These are phyloP conservation scores for Kodamaea sp. DNA, from an alignment of 1,139 yeast genomes.

Conservation along the genomic window DNA sequence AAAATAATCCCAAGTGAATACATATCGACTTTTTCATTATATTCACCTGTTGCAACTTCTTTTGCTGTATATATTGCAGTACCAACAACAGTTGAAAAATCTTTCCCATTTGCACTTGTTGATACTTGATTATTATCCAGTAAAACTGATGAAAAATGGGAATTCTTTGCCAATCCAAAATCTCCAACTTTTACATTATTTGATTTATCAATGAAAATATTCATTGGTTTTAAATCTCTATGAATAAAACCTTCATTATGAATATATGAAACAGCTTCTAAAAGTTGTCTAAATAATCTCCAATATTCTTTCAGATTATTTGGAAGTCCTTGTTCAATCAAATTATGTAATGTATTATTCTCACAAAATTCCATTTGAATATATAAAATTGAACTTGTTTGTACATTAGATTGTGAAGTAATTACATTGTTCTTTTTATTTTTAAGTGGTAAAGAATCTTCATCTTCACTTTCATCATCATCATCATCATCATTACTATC, in stretches of 20 bases:
- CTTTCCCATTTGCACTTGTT: conserved; percentile 47
- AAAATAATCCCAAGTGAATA: conserved; percentile 91
- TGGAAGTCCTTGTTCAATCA: conserved; percentile 79
- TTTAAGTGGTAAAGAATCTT: background rate
- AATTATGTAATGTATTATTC: conserved; percentile 79
- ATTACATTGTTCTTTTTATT: background rate
- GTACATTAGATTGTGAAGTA: conserved; percentile 3
- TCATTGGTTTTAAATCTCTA: conserved; percentile 92
- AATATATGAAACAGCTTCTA: conserved; percentile 88
- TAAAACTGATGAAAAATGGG: conserved; percentile 46
- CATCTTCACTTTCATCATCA: conserved; percentile 12
- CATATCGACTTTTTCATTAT: conserved; percentile 92
- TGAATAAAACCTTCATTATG: conserved; percentile 94
- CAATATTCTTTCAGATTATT: conserved; percentile 76
- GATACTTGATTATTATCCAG: conserved; percentile 41
- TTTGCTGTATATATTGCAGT: conserved; percentile 90
- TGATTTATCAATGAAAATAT: conserved; percentile 88
- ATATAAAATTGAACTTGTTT: conserved; percentile 54
- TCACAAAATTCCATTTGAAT: conserved; percentile 99
- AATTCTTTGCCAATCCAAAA: conserved; percentile 88
- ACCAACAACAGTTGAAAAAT: conserved; percentile 87
- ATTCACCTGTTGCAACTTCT: conserved; percentile 76
- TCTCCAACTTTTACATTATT: conserved; percentile 93
- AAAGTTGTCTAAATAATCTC: conserved; percentile 80
- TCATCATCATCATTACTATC: conserved; percentile 11